Base-by-base conservation (phyloP, 805 yeast genomes). In the Wickerhamiella musiphila region DNA sequence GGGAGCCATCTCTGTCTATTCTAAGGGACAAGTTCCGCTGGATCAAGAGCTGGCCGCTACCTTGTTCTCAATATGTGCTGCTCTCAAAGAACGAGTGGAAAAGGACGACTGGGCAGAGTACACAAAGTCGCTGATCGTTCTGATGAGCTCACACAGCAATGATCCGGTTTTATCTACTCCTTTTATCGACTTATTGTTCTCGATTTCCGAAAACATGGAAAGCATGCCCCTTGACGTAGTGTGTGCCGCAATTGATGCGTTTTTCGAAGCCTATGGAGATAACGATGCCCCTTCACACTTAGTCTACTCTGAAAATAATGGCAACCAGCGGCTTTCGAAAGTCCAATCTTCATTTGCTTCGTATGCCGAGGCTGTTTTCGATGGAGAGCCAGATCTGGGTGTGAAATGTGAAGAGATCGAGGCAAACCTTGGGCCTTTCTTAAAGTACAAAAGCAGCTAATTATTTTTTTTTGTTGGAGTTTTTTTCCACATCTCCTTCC, bases 221-320 rank as follows among this genome's bases (percentile, higher is more conserved):
- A 41, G 39, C 20, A 52, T 49, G 27, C 47, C 57, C 1, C 48
- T 60, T 1, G 63, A 58, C 37, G 51, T 71, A 8, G 54, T 70
- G 4, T 52, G 71, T 25, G 86, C 76, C 38, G 56, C 74, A 17
- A 52, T 79, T 15, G 75, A 79, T 45, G 58, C 68, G 2, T 46
- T 83, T 5, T 81, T 70, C 52, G 94, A 82, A 37, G 60, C 83
- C 5, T 90, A 76, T 54, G 78, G 78, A 10, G 96, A 90, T 54
- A 65, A 65, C 23, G 56, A 51, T 4, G 76, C 62, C 44, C 65
- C 60, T 11, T 93, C 82, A 48, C 56, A 52, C 17, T 68, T 70
- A 3, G 66, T 78, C 1, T 86, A 75, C 51, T 78, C 75, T 17
- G 50, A 61, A 7, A 63, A 63, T 13, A 58, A 63, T 6, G 66